Conservation (phyloP, 768 basidiomycete genomes). For the Asterophora parasitica region DNA sequence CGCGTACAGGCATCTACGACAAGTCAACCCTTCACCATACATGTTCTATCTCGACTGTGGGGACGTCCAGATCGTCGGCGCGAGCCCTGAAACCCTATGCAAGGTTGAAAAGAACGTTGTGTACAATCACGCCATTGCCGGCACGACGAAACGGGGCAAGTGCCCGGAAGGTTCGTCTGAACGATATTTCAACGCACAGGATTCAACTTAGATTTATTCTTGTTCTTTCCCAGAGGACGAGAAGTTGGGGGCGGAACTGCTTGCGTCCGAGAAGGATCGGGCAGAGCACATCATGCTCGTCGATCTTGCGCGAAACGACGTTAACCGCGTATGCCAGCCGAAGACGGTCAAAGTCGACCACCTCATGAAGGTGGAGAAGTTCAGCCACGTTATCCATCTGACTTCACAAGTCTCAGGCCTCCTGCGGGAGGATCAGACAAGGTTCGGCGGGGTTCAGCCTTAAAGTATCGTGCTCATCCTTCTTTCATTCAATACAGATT, state of each 20-base stretch:
- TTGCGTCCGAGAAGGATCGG: constrained; percentile 87
- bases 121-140: constrained; percentile 97
- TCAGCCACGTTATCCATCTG: constrained; percentile 96
- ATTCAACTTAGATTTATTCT: constrained; percentile 8
- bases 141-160: constrained; percentile 85
- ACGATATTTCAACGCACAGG: neutral
- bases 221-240: constrained; percentile 71
- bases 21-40: constrained; percentile 96
- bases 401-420: constrained; percentile 92
- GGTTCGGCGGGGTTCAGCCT: constrained; percentile 44
- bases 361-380: constrained; percentile 90
- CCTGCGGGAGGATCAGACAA: constrained; percentile 75
- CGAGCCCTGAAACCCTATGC: constrained; percentile 96
- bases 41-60: constrained; percentile 98
- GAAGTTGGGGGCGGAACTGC: constrained; percentile 64
- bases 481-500: constrained; percentile 49
- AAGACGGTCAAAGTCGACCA: constrained; percentile 95
- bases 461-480: constrained; percentile 2
- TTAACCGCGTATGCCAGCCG: constrained; percentile 94
- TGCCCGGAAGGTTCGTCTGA: constrained; percentile 67
- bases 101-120: constrained; percentile 91
- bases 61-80: constrained; percentile 92
- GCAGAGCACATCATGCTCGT: constrained; percentile 99
- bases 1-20: constrained; percentile 88
- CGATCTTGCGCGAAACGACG: constrained; percentile 96